These are phyloP conservation scores for Tulasnella sp. DNA, from an alignment of 768 basidiomycete genomes.

Conservation along the genomic window DNA sequence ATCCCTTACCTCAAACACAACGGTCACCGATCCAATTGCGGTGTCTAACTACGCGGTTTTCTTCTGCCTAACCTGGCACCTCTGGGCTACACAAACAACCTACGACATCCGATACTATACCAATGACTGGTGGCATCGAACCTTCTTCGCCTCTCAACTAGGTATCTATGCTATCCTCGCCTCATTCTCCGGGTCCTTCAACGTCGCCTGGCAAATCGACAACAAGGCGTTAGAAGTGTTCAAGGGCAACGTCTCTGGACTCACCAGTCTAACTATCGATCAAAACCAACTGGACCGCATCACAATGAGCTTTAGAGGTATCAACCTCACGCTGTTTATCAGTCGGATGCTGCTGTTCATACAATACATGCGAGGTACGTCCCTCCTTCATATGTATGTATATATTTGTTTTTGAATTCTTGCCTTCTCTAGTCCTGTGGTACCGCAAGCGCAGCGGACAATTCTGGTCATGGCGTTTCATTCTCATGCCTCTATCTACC, in stretches of 20 bases:
- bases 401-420: no score
- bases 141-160: background rate
- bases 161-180: background rate
- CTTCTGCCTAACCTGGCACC: background rate
- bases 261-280: no score
- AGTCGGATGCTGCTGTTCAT: background rate
- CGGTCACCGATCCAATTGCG: background rate
- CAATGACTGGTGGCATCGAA: conserved; percentile 14
- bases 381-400: no score
- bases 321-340: background rate
- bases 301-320: background rate
- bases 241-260: background rate
- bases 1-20: background rate
- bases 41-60: conserved; percentile 13
- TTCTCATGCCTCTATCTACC: background rate
- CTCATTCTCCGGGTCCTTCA: background rate
- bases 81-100: conserved; percentile 7
- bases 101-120: conserved; percentile 7
- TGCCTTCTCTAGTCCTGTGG: background rate
- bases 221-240: background rate
- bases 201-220: background rate
- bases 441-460: background rate
- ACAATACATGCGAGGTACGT: background rate
- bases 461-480: background rate
- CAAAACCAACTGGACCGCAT: no score